Evolutionary conservation across 495 filamentous ascomycete genomes (phyloP).

Genomic region (Penicillium odoratum): DNA sequence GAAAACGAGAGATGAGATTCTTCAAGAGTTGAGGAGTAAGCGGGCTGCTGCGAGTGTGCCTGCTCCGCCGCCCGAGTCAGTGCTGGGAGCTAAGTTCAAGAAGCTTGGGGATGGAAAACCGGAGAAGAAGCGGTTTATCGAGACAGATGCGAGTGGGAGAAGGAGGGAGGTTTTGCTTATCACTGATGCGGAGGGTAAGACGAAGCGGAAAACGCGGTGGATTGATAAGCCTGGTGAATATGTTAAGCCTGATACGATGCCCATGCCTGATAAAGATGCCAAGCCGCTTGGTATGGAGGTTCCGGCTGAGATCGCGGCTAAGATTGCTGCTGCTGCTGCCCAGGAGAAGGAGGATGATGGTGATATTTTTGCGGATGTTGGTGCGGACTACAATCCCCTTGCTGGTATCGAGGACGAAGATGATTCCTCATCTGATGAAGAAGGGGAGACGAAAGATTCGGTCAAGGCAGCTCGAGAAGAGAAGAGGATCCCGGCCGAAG

Average conservation of each 20-base stretch:
- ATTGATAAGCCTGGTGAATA: conserved; percentile 45
- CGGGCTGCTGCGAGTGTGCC: conserved; percentile 59
- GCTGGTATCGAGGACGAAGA: conserved; percentile 64
- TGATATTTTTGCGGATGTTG: conserved; percentile 86
- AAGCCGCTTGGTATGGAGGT: conserved; percentile 79
- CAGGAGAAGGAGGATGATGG: conserved; percentile 56
- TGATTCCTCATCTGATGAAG: conserved; percentile 48
- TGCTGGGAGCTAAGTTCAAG: conserved; percentile 75
- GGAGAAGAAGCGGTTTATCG: conserved; percentile 69
- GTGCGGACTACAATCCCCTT: conserved; percentile 84
- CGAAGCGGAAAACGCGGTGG: conserved; percentile 75
- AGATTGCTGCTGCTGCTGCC: conserved; percentile 34
- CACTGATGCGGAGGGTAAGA: conserved; percentile 81
- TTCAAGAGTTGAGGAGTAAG: conserved; percentile 76
- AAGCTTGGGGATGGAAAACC: conserved; percentile 64
- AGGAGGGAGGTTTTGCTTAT: conserved; percentile 84
- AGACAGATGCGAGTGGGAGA: conserved; percentile 62
- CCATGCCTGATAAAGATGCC: conserved; percentile 64
- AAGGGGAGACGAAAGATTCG: conserved; percentile 30
- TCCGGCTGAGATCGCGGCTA: conserved; percentile 52
- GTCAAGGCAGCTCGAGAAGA: conserved; percentile 5
- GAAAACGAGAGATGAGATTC: conserved; percentile 76
- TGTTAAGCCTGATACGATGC: conserved; percentile 40
- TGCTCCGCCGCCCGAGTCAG: conserved; percentile 49
- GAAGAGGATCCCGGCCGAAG: conserved; percentile 25